A percentile compares a stretch with the other conserved stretches of the same genome.
Conservation (phyloP, 176 grass and related monocot genomes). For the Urochloa ruziziensis region DNA sequence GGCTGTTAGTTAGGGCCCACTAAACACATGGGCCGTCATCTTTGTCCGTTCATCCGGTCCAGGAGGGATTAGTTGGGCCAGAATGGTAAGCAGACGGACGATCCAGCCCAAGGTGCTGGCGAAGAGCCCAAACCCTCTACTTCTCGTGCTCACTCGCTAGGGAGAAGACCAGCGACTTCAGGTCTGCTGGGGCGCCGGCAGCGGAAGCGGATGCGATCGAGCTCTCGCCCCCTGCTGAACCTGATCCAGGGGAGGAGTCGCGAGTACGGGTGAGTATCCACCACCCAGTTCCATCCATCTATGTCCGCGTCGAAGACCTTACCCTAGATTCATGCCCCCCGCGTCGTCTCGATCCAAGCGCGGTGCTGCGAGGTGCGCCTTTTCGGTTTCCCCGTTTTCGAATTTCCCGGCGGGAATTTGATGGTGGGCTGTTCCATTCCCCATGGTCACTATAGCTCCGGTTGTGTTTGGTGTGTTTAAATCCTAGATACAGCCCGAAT, state of each 20-base stretch:
- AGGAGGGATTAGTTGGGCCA: neutral
- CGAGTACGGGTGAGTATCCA: neutral
- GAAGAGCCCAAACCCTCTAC: neutral
- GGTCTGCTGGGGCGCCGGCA: neutral
- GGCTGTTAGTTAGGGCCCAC: neutral
- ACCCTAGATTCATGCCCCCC: neutral
- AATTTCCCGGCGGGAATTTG: neutral
- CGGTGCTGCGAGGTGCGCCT: neutral
- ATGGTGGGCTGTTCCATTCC: neutral
- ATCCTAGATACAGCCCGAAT: neutral
- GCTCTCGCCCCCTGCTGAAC: neutral
- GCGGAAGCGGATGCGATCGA: neutral
- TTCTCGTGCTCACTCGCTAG: neutral
- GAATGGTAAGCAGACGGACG: neutral
- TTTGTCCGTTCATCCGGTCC: neutral
- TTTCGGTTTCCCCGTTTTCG: neutral
- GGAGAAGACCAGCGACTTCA: neutral
- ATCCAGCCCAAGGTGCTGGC: neutral
- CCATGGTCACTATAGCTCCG: neutral
- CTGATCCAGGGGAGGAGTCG: neutral
- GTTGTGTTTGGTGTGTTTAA: neutral
- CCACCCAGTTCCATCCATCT: neutral
- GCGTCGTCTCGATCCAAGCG: neutral
- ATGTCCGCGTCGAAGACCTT: neutral
- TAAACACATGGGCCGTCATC: neutral